These are phyloP conservation scores for Saccharomycopsis fodiens DNA, from an alignment of 805 yeast genomes.

Conservation along the genomic window DNA sequence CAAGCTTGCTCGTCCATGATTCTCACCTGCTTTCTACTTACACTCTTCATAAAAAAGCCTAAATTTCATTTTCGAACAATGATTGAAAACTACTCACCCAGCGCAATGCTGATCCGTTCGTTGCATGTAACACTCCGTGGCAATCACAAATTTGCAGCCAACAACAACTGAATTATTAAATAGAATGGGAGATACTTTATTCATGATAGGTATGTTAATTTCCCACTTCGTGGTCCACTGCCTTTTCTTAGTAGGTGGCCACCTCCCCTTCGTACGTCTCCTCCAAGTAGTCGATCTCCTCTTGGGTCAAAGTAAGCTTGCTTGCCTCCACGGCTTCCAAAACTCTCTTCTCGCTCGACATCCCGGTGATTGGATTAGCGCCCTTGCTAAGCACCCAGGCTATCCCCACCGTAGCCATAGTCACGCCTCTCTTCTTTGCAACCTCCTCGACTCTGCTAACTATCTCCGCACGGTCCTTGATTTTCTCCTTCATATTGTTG, in stretches of 20 bases:
- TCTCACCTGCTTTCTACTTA: no score
- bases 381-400: conserved; percentile 52
- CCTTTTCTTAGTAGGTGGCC: no score
- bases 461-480: no score
- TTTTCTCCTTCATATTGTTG: conserved; percentile 20
- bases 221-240: no score
- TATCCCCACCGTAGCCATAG: conserved; percentile 49
- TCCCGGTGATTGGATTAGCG: conserved; percentile 47
- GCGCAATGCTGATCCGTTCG: no score
- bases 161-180: conserved; percentile 24
- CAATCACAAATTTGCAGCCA: no score
- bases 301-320: conserved; percentile 30
- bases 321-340: conserved; percentile 44
- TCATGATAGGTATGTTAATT: conserved; percentile 20
- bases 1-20: no score
- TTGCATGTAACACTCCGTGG: no score
- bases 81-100: no score
- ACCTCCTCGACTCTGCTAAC: conserved; percentile 48
- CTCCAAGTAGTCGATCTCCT: conserved; percentile 14
- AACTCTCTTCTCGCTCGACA: conserved; percentile 41
- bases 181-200: conserved; percentile 24
- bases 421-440: conserved; percentile 36
- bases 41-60: no score
- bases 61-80: no score
- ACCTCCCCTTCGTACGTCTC: no score